phyloP scores from a whole-genome alignment of 2,329 filamentous ascomycete genomes.

The Paraconiothyrium sp. region DNA sequence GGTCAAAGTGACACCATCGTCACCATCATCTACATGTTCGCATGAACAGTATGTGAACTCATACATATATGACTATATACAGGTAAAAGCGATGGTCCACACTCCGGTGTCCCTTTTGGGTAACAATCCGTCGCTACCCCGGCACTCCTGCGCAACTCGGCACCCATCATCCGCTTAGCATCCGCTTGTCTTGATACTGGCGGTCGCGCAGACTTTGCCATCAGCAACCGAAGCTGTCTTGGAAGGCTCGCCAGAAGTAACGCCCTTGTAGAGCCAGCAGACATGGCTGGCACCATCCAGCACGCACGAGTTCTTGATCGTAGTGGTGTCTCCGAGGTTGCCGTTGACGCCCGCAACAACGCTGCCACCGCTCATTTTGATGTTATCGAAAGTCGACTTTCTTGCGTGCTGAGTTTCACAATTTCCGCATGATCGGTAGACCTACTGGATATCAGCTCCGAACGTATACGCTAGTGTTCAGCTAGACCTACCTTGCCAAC shows the following conservation, averaged over 20 bases:
- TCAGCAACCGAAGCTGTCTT: constrained; percentile 40
- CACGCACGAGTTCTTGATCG: constrained; percentile 38
- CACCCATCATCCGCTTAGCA: constrained; percentile 17
- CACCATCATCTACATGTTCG: background rate
- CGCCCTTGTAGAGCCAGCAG: constrained; percentile 42
- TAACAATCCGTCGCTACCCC: constrained; percentile 2
- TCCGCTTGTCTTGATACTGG: constrained; percentile 35
- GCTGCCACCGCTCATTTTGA: constrained; percentile 31
- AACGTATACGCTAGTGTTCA: too few species aligned
- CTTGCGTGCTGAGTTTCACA: constrained; percentile 38
- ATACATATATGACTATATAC: constrained; percentile 7
- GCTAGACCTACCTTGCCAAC: constrained; percentile 36
- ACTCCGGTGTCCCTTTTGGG: background rate
- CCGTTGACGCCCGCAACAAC: constrained; percentile 42
- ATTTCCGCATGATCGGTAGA: constrained; percentile 44
- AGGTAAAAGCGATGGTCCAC: constrained; percentile 3
- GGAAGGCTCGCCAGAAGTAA: constrained; percentile 37
- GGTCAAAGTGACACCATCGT: background rate
- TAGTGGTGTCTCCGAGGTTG: constrained; percentile 37
- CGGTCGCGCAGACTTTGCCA: constrained; percentile 40
- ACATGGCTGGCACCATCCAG: constrained; percentile 29
- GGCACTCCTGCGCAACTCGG: background rate
- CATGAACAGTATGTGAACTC: background rate
- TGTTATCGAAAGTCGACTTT: constrained; percentile 36
- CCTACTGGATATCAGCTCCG: background rate